Conservation (phyloP, 1,139 yeast genomes). For the Suzukiozyma palmioleophila region DNA sequence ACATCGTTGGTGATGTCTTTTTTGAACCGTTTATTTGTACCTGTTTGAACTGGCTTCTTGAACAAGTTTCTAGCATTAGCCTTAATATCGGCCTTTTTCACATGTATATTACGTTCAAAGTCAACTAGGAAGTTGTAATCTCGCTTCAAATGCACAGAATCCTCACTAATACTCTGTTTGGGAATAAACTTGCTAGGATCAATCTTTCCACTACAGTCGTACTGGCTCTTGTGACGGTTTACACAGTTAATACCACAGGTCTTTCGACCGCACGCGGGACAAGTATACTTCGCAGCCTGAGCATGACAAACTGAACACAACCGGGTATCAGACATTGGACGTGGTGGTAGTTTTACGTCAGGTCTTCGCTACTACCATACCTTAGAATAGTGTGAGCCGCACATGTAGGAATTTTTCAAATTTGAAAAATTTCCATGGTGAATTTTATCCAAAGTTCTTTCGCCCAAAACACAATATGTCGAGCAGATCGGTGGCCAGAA, state of each 20-base stretch:
- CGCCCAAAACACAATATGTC: background rate
- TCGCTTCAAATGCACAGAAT: constrained; percentile 53
- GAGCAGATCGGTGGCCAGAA: background rate
- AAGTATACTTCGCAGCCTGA: constrained; percentile 57
- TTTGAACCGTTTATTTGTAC: constrained; percentile 24
- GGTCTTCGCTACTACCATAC: background rate
- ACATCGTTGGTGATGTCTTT: constrained; percentile 18
- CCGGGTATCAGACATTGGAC: constrained; percentile 1
- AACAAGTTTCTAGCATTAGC: constrained; percentile 32
- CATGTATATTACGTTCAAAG: constrained; percentile 53
- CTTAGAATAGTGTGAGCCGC: background rate
- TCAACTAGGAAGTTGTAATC: constrained; percentile 75
- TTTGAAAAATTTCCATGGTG: constrained; percentile 1
- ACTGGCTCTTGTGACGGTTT: constrained; percentile 58
- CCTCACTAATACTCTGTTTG: constrained; percentile 32
- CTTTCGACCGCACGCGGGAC: constrained; percentile 70
- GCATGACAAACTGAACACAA: constrained; percentile 50
- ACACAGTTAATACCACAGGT: constrained; percentile 77
- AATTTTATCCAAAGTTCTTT: background rate
- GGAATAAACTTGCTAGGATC: constrained; percentile 60
- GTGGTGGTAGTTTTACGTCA: background rate
- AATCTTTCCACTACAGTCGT: constrained; percentile 62
- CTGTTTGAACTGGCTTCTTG: constrained; percentile 20
- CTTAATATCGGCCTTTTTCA: constrained; percentile 49
- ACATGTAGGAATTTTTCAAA: background rate